phyloP scores from a whole-genome alignment of 169 alveolate genomes.

The Plasmodium chabaudi region DNA sequence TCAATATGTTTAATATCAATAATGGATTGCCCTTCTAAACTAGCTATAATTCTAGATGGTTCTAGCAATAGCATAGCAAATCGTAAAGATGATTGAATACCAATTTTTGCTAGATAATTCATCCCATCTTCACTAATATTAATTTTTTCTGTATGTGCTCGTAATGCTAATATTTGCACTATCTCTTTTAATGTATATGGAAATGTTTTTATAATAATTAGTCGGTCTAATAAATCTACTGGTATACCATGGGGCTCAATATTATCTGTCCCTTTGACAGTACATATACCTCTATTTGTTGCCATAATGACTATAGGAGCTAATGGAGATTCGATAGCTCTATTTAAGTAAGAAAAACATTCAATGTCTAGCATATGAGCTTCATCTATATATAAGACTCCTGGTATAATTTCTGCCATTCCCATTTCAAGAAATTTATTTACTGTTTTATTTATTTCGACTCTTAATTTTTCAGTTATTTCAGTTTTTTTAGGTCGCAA shows the following conservation, averaged over 20 bases:
- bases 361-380: constrained; percentile 99
- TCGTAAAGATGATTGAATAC: constrained; percentile 96
- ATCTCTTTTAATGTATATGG: constrained; percentile 90
- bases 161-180: constrained; percentile 94
- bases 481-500: constrained; percentile 99
- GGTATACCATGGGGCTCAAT: constrained; percentile 99
- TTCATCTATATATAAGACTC: constrained; percentile 99
- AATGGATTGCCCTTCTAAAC: constrained; percentile 92
- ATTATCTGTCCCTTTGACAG: constrained; percentile 98
- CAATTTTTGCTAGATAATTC: constrained; percentile 96
- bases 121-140: constrained; percentile 97
- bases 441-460: constrained; percentile 98
- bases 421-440: constrained; percentile 98
- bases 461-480: constrained; percentile 98
- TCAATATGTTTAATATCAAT: constrained; percentile 93
- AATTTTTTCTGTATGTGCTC: constrained; percentile 97
- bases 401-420: constrained; percentile 99
- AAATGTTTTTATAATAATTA: constrained; percentile 97
- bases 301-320: constrained; percentile 99
- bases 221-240: constrained; percentile 98
- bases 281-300: constrained; percentile 98
- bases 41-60: constrained; percentile 97
- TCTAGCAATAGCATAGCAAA: constrained; percentile 95
- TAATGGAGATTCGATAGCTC: constrained; percentile 98
- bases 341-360: constrained; percentile 98